Conservation (phyloP, 2,329 filamentous ascomycete genomes). For the Pestalotiopsis sp. region DNA sequence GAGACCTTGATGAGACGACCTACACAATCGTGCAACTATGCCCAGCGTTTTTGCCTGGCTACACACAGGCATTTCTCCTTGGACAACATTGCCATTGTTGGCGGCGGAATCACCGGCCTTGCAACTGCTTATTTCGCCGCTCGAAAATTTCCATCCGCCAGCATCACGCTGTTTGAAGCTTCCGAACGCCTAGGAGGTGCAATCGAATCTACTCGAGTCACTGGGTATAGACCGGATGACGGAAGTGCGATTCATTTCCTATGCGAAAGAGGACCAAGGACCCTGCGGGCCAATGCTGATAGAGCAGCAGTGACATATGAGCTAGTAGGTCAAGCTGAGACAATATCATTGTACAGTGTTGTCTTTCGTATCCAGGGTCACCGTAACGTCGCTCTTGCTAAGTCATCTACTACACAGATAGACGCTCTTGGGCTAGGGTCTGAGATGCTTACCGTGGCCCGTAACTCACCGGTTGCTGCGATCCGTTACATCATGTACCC, state of each 20-base stretch:
- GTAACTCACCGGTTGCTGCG: background rate
- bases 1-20: background rate
- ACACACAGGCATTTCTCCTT: background rate
- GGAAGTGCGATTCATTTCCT: slow-evolving; percentile 1
- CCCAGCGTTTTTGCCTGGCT: background rate
- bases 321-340: slow-evolving; percentile 10
- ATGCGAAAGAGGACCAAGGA: slow-evolving; percentile 15
- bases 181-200: slow-evolving; percentile 12
- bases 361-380: background rate
- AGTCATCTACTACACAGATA: slow-evolving; percentile 9
- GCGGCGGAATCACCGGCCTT: slow-evolving; percentile 16
- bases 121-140: slow-evolving; percentile 14
- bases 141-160: slow-evolving; percentile 11
- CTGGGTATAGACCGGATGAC: background rate
- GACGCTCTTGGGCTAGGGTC: slow-evolving; percentile 11
- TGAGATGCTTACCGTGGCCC: slow-evolving; percentile 10
- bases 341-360: background rate
- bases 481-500: slow-evolving; percentile 16
- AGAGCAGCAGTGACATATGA: slow-evolving; percentile 16
- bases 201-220: slow-evolving; percentile 11
- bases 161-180: slow-evolving; percentile 14
- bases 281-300: slow-evolving; percentile 14
- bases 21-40: background rate
- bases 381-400: background rate
- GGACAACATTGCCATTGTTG: slow-evolving; percentile 14